phyloP scores from a whole-genome alignment of 2,329 filamentous ascomycete species.

The Tolypocladium tundrense region DNA sequence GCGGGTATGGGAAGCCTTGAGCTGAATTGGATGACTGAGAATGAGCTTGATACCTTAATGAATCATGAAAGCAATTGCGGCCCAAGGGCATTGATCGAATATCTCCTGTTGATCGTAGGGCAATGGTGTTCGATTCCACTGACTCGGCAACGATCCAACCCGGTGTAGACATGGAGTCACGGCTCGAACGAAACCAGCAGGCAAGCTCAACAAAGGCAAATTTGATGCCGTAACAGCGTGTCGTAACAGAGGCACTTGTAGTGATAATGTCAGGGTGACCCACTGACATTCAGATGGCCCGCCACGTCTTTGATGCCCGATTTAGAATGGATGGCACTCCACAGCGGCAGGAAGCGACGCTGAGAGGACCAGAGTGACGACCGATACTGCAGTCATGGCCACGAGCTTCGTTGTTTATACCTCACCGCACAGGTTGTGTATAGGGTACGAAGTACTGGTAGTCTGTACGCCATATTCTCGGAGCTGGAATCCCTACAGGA shows the following conservation, averaged over 20 bases:
- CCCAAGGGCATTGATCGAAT: background rate
- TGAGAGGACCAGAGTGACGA: background rate
- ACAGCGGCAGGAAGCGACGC: background rate
- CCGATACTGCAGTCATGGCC: background rate
- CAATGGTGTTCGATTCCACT: background rate
- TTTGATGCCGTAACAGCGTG: background rate
- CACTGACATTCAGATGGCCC: background rate
- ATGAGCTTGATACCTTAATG: background rate
- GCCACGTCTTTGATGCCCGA: background rate
- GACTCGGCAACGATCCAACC: background rate
- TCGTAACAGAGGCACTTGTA: background rate
- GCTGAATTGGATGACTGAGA: background rate
- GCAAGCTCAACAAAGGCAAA: background rate
- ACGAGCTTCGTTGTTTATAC: background rate
- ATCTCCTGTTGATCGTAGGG: background rate
- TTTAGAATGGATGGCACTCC: background rate
- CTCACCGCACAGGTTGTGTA: background rate
- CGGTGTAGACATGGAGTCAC: too few relatives aligned
- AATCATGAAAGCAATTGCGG: background rate
- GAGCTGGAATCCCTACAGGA: background rate
- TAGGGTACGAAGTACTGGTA: background rate
- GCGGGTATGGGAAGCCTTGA: background rate
- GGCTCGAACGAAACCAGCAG: too few relatives aligned
- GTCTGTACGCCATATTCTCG: background rate
- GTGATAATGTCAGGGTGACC: background rate